Percentiles rank a stretch among this genome's conserved stretches.
Conservation (phyloP, 495 filamentous ascomycete species). For the Neurospora tetrasperma region DNA sequence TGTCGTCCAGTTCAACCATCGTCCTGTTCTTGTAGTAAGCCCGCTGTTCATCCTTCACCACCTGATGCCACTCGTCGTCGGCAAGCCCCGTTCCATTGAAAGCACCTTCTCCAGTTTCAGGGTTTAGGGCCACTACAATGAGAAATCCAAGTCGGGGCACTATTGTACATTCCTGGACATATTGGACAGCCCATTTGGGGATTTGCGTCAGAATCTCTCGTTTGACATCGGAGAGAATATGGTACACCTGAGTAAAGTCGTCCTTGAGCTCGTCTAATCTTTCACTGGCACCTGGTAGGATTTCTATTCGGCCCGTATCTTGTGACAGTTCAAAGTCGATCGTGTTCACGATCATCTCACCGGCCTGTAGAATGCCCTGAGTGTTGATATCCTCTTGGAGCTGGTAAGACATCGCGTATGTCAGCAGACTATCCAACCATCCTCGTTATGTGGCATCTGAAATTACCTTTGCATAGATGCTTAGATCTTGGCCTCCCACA, state of each 20-base stretch:
- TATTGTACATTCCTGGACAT: conserved; percentile 59
- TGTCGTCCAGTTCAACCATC: conserved; percentile 75
- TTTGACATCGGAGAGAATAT: conserved; percentile 58
- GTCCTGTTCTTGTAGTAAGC: conserved; percentile 82
- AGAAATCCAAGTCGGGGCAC: conserved; percentile 90
- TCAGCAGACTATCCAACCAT: background rate
- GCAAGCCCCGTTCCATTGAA: conserved; percentile 53
- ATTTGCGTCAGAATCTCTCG: conserved; percentile 49
- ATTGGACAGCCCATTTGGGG: conserved; percentile 46
- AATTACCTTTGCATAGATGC: conserved; percentile 49
- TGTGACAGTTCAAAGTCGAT: conserved; percentile 77
- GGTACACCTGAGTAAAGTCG: conserved; percentile 65
- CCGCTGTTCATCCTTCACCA: conserved; percentile 60
- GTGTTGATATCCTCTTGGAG: conserved; percentile 37
- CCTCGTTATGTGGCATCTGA: background rate
- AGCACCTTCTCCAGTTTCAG: conserved; percentile 46
- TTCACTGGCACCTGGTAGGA: conserved; percentile 60
- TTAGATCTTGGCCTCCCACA: conserved; percentile 41
- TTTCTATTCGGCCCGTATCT: conserved; percentile 61
- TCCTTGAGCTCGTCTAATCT: conserved; percentile 71
- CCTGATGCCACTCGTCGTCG: conserved; percentile 59
- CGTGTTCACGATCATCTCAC: conserved; percentile 59
- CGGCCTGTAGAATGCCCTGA: conserved; percentile 49
- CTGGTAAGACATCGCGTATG: conserved; percentile 9
- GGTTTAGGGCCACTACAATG: conserved; percentile 59